Conservation (phyloP, 75 land plant genomes). For the Picea sitchensis region DNA sequence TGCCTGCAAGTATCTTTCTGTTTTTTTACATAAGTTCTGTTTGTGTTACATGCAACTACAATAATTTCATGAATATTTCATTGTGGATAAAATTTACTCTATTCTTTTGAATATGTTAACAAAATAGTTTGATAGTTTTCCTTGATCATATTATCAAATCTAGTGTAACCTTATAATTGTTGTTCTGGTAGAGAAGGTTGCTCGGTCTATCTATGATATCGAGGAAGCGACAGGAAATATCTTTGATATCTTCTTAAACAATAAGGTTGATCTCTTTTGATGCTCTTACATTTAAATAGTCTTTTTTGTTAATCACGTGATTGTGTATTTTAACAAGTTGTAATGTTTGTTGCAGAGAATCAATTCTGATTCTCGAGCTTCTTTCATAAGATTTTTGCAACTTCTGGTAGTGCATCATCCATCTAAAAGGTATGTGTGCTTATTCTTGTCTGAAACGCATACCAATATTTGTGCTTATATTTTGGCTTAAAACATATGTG, state of each 20-base stretch:
- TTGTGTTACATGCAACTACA: not conserved
- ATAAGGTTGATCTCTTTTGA: conserved; percentile 52
- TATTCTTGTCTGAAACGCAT: conserved; percentile 4
- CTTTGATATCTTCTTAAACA: conserved; percentile 62
- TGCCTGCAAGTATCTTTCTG: no score
- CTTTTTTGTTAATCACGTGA: conserved; percentile 10
- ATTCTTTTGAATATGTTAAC: not conserved
- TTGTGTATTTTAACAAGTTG: not conserved
- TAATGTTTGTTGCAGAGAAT: conserved; percentile 52
- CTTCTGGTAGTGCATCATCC: conserved; percentile 90
- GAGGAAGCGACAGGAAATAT: conserved; percentile 93
- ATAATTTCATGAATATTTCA: not conserved
- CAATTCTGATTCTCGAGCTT: conserved; percentile 54
- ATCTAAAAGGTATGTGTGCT: conserved; percentile 65
- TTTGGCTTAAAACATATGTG: not conserved
- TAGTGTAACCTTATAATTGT: conserved; percentile 5
- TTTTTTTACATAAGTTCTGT: no score
- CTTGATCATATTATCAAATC: not conserved
- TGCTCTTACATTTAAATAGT: not conserved
- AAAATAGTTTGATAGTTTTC: not conserved
- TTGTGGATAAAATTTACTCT: not conserved
- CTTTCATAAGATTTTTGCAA: conserved; percentile 79
- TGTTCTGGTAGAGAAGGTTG: conserved; percentile 59
- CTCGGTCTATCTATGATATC: conserved; percentile 74
- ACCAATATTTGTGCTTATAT: not conserved